Percentiles rank a stretch among this genome's conserved stretches.
These are phyloP conservation scores for Sporisorium sorghi DNA, from an alignment of 1,284 basidiomycete species.

Conservation along the genomic window DNA sequence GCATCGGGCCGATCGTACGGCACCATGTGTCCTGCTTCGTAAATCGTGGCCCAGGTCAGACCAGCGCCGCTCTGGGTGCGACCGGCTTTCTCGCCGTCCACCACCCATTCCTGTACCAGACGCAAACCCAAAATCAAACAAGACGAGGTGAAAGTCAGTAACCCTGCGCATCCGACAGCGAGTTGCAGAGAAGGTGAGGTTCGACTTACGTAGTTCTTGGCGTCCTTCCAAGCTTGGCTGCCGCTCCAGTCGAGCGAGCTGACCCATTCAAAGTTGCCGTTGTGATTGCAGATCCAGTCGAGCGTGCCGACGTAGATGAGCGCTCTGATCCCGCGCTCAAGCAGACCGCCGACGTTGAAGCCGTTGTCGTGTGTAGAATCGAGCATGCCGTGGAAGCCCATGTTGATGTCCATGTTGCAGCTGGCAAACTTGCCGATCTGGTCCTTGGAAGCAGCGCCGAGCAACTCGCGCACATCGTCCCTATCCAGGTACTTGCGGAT, in stretches of 20 bases:
- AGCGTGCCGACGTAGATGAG: slow-evolving; percentile 78
- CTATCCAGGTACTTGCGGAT: slow-evolving; percentile 60
- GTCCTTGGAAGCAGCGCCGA: slow-evolving; percentile 51
- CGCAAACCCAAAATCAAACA: too few relatives aligned
- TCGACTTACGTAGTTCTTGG: slow-evolving; percentile 45
- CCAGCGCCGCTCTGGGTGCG: slow-evolving; percentile 40
- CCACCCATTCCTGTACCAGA: slow-evolving; percentile 36
- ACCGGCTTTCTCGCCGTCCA: slow-evolving; percentile 49
- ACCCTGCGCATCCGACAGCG: background rate
- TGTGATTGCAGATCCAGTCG: slow-evolving; percentile 67
- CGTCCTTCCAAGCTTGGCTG: slow-evolving; percentile 21
- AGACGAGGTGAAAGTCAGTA: slow-evolving; percentile 3
- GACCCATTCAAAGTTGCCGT: slow-evolving; percentile 55
- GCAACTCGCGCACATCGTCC: slow-evolving; percentile 54
- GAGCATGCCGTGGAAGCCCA: slow-evolving; percentile 29
- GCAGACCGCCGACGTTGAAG: slow-evolving; percentile 76
- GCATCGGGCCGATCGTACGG: slow-evolving; percentile 57
- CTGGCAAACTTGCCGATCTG: slow-evolving; percentile 57
- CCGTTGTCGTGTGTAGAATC: slow-evolving; percentile 50
- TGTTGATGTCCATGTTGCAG: slow-evolving; percentile 46
- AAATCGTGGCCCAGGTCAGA: slow-evolving; percentile 55
- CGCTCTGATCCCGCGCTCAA: slow-evolving; percentile 79
- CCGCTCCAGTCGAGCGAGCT: slow-evolving; percentile 39
- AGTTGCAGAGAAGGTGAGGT: too few relatives aligned
- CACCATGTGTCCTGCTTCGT: slow-evolving; percentile 60